A percentile compares a stretch with the other conserved stretches of the same genome.
Evolutionary conservation across 2,329 filamentous ascomycete species (phyloP).

Genomic region (Phialophora tarda): DNA sequence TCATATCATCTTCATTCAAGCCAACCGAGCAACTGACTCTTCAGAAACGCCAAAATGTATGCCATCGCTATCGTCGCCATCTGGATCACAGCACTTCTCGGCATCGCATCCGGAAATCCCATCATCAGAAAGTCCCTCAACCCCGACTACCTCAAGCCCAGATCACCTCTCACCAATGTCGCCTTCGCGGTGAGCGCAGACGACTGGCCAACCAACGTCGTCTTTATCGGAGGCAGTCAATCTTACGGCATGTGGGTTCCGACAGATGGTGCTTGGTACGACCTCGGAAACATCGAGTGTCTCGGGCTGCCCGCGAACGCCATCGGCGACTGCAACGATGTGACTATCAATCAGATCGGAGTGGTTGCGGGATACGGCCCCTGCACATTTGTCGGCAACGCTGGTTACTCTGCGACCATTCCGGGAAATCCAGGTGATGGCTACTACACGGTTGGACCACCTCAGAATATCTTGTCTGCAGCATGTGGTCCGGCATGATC

Average conservation of each 20-base stretch:
- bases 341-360: slow-evolving; percentile 38
- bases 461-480: slow-evolving; percentile 37
- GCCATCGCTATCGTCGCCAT: slow-evolving; percentile 14
- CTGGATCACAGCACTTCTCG: slow-evolving; percentile 26
- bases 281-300: slow-evolving; percentile 35
- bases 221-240: slow-evolving; percentile 37
- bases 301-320: slow-evolving; percentile 38
- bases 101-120: slow-evolving; percentile 23
- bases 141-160: slow-evolving; percentile 19
- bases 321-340: slow-evolving; percentile 35
- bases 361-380: slow-evolving; percentile 45
- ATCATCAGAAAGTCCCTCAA: slow-evolving; percentile 31
- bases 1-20: not conserved
- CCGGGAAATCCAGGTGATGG: slow-evolving; percentile 32
- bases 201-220: slow-evolving; percentile 38
- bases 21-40: not conserved
- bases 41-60: slow-evolving; percentile 24
- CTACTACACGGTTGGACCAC: slow-evolving; percentile 38
- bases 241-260: slow-evolving; percentile 39
- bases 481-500: slow-evolving; percentile 28
- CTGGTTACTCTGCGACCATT: slow-evolving; percentile 33
- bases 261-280: slow-evolving; percentile 31
- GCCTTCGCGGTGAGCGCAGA: slow-evolving; percentile 15
- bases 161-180: slow-evolving; percentile 29
- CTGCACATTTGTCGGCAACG: slow-evolving; percentile 43